Base-by-base conservation (phyloP, 2,329 filamentous ascomycete species). In the Colletotrichum sp. region DNA sequence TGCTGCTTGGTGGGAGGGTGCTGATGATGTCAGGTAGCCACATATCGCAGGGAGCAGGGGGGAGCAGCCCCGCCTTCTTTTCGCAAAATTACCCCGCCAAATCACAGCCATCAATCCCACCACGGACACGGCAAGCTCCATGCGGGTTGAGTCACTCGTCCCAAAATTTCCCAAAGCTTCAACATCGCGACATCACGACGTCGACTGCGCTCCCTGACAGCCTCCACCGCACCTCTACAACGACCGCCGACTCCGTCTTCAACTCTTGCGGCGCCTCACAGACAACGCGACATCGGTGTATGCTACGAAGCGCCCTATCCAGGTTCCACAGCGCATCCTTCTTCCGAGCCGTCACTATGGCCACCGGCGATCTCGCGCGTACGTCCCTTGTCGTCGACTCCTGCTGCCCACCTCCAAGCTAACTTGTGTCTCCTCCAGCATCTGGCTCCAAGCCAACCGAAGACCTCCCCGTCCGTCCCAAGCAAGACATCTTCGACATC, bases 401-500 rank as follows among this genome's bases (percentile, higher is more conserved):
- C 4, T 13, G 3, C 16, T 28, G 5, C 36, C 30, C 28, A 32
- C 7, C 18, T 6, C n/a, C 32, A 34, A 24, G 26, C 71, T 76
- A 28, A 76, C 60, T 5, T 5, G 6, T 10, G 3, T 43, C 12
- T 1, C 3, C 7, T 39, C 63, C 57, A 76, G 66, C 60, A 71
- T 52, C 74, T 16, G 71, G 65, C 71, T 64, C 64, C 8, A 34
- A 55, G 59, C 52, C 60, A 34, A 61, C 61, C 66, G 70, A 52
- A 7, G 43, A 78, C 8, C 77, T 80, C 26, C 80, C 81, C n/a
- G 67, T 80, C 60, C 80, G 79, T 75, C 79, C 57, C 61, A 79
- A 79, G 16, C 18, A 79, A 18, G 80, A 82, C 64, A 74, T 30
- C 63, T 86, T 86, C 74, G 85, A 87, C 82, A 91, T 92, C 79